phyloP scores from a whole-genome alignment of 2,329 filamentous ascomycete genomes.

The Thermothelomyces thermophilus region DNA sequence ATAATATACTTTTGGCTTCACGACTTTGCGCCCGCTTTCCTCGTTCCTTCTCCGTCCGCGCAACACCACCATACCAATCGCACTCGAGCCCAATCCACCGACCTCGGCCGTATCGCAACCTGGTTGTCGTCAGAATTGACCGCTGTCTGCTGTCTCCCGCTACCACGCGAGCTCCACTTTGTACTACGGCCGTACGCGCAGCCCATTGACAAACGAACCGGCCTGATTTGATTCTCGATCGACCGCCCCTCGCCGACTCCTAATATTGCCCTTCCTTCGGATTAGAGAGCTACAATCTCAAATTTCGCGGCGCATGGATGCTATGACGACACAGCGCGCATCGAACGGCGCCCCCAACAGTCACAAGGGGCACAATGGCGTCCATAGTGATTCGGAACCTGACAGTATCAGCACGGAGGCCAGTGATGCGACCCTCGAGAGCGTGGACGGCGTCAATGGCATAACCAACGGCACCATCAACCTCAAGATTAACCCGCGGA shows the following conservation, averaged over 20 bases:
- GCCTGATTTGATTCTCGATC: conserved; percentile 15
- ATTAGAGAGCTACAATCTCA: background rate
- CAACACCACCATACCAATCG: background rate
- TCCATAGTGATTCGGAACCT: conserved; percentile 6
- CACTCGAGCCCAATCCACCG: background rate
- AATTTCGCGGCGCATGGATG: background rate
- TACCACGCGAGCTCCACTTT: background rate
- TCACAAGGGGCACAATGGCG: conserved; percentile 13
- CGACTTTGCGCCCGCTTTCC: background rate
- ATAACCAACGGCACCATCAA: conserved; percentile 27
- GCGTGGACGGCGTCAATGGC: conserved; percentile 25
- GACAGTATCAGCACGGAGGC: conserved; percentile 16
- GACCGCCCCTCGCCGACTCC: background rate
- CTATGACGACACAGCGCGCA: conserved; percentile 17
- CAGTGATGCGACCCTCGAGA: conserved; percentile 15
- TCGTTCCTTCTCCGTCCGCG: background rate
- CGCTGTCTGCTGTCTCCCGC: background rate
- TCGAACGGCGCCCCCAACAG: conserved; percentile 6
- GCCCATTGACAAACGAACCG: conserved; percentile 1
- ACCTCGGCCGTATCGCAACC: background rate
- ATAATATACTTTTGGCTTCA: conserved; percentile 7
- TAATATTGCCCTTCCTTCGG: background rate
- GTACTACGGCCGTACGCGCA: conserved; percentile 6
- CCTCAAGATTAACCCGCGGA: conserved; percentile 28
- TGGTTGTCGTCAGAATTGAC: background rate